Conservation (phyloP, 2,329 filamentous ascomycete genomes). For the Talaromyces sp. region DNA sequence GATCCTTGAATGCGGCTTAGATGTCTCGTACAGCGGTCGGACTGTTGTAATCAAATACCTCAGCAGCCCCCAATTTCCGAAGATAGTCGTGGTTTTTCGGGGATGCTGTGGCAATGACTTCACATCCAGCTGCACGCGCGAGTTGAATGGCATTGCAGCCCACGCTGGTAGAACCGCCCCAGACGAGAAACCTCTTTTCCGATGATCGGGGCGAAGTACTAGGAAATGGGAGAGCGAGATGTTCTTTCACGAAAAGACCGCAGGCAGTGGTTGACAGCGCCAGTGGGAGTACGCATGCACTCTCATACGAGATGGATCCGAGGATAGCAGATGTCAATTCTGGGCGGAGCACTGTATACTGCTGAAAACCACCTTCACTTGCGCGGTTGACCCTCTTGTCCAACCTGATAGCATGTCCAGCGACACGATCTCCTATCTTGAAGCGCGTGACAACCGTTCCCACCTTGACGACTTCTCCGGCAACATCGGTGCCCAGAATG, state of each 20-base stretch:
- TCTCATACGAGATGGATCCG: conserved; percentile 28
- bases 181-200: conserved; percentile 33
- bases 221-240: conserved; percentile 25
- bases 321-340: conserved; percentile 30
- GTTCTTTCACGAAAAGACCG: conserved; percentile 32
- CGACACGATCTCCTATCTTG: conserved; percentile 4
- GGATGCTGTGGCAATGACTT: conserved; percentile 39
- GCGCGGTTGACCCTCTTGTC: conserved; percentile 16
- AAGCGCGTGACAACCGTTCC: conserved; percentile 4
- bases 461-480: conserved; percentile 5
- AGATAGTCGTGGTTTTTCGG: conserved; percentile 44
- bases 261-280: conserved; percentile 33
- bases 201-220: conserved; percentile 16
- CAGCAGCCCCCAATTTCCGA: conserved; percentile 43
- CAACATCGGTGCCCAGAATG: background rate
- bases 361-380: conserved; percentile 32
- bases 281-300: conserved; percentile 34
- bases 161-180: conserved; percentile 47
- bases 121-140: conserved; percentile 39
- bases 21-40: background rate
- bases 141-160: conserved; percentile 46
- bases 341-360: conserved; percentile 28
- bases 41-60: conserved; percentile 45
- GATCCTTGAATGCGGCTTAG: background rate
- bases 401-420: conserved; percentile 27